phyloP scores from a whole-genome alignment of 2,329 filamentous ascomycete species.

The Calonectria fujianensis region DNA sequence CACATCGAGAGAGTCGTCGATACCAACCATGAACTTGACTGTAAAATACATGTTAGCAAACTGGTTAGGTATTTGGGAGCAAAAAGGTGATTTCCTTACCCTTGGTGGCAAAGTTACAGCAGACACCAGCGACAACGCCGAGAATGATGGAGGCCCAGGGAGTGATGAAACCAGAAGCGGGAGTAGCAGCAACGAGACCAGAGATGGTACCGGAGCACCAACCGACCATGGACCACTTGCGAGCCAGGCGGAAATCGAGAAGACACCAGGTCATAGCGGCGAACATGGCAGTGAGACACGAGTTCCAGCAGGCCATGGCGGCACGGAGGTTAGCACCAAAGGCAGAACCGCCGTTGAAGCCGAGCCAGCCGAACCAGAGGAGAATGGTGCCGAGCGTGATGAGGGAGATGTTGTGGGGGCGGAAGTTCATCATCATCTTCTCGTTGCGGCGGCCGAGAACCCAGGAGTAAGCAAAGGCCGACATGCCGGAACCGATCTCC shows the following conservation, averaged over 20 bases:
- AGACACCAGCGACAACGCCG: conserved; percentile 79
- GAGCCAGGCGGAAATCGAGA: conserved; percentile 94
- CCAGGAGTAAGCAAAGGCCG: conserved; percentile 95
- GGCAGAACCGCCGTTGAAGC: conserved; percentile 97
- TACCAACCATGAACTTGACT: conserved; percentile 78
- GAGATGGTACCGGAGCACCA: conserved; percentile 84
- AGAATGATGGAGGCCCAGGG: conserved; percentile 81
- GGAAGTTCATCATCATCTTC: conserved; percentile 99
- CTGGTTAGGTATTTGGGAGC: background rate
- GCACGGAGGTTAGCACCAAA: conserved; percentile 96
- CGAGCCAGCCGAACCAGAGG: conserved; percentile 99
- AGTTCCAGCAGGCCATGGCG: conserved; percentile 98
- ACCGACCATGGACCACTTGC: conserved; percentile 91
- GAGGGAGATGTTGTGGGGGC: conserved; percentile 97
- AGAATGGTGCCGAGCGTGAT: conserved; percentile 96
- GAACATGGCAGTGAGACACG: conserved; percentile 93
- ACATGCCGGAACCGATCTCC: conserved; percentile 96
- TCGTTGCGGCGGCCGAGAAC: conserved; percentile 96
- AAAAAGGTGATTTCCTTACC: conserved; percentile 52
- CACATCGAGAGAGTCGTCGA: conserved; percentile 83
- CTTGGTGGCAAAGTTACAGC: conserved; percentile 82
- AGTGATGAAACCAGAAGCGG: conserved; percentile 80
- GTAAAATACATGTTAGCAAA: conserved; percentile 36
- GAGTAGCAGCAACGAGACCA: conserved; percentile 81
- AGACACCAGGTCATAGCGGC: conserved; percentile 95